Base-by-base conservation (phyloP, 305 asterid species). In the Fraxinus sp. region DNA sequence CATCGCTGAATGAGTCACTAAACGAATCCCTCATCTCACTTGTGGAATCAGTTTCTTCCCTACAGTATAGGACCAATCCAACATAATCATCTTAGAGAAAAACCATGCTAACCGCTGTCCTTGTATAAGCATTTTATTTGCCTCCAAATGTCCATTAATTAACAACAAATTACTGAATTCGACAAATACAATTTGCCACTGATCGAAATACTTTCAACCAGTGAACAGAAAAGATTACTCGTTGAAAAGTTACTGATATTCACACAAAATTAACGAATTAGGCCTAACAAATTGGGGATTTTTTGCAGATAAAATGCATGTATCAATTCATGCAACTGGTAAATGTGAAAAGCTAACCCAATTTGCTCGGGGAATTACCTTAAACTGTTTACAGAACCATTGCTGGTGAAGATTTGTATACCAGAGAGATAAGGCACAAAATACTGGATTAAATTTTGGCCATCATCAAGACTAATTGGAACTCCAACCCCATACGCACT, bases 401-500 rank as follows among this genome's bases (percentile, higher is more conserved):
- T 91, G 90, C 94, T 90, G 88, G 95, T 93, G 88, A 93, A 95
- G 83, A 95, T 94, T 88, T 94, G 98, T 79, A 95, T 92, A 8
- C 98, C 97, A 36, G 99, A 95, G 85, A 95, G 97, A 81, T 94
- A 95, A 73, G 99, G 99, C 11, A 91, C 98, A 84, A 92, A 94
- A 85, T 95, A 95, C 82, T 94, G 98, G 73, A 95, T 86, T 62
- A 93, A 82, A 39, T 92, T 90, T 84, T 92, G 97, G 82, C 91
- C 96, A 79, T 89, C 90, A 70, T 91, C 95, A 33, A 96, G 89
- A 32, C 85, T 46, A 79, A 95, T 90, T 14, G 99, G 97, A 80
- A 94, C 97, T 10, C 98, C 99, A 57, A 94, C 93, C 1, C 99
- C 99, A 88, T 94, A 95, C 2, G 95, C 98, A 90, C 99, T 95